phyloP scores from a whole-genome alignment of 805 yeast species.

The Saturnispora serradocipensis region DNA sequence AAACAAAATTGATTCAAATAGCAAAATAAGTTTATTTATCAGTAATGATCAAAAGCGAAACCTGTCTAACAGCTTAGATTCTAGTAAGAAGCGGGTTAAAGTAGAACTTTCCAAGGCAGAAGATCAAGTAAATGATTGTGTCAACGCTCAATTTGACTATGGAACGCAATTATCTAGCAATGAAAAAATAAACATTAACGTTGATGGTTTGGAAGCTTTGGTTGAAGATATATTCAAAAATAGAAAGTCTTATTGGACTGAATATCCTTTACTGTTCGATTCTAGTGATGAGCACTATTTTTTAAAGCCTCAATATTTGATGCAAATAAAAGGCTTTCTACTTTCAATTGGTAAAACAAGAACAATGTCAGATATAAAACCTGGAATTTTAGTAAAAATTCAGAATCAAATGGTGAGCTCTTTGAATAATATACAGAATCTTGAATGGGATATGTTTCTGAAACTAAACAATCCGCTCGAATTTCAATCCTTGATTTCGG shows the following conservation, averaged over 20 bases:
- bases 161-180: background rate
- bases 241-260: background rate
- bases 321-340: background rate
- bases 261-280: background rate
- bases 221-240: background rate
- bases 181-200: background rate
- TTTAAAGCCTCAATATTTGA: background rate
- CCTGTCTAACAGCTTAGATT: background rate
- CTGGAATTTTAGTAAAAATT: background rate
- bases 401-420: background rate
- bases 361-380: background rate
- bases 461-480: background rate
- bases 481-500: background rate
- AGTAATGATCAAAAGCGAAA: background rate
- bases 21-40: background rate
- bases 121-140: background rate
- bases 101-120: background rate
- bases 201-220: background rate
- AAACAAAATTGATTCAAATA: background rate
- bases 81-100: background rate
- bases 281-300: background rate
- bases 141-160: background rate
- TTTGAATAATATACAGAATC: background rate
- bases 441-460: conserved; percentile 4
- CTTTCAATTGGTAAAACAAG: background rate